Evolutionary conservation across 148 eudicot species (phyloP).

Genomic region (Agrostemma githago): DNA sequence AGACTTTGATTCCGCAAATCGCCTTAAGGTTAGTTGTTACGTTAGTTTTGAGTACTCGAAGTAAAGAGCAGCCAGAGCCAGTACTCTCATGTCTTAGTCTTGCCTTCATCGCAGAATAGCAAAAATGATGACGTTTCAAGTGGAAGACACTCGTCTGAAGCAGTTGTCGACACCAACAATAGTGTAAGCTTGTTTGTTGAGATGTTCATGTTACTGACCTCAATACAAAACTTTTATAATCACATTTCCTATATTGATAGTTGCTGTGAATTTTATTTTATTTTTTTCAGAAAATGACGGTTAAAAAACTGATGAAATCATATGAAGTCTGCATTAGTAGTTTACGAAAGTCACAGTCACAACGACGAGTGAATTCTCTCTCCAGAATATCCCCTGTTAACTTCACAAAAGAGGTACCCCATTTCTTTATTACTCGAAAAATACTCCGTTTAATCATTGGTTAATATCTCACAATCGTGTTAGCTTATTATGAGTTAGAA

Average conservation of each 20-base stretch:
- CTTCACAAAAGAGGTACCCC: conserved; percentile 94
- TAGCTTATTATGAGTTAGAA: too few relatives aligned
- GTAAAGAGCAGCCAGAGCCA: background rate
- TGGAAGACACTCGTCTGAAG: conserved; percentile 28
- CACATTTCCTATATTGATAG: background rate
- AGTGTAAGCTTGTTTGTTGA: conserved; percentile 38
- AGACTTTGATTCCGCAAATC: conserved; percentile 32
- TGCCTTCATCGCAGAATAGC: conserved; percentile 40
- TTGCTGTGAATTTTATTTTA: background rate
- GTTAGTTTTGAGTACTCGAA: background rate
- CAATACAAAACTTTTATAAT: background rate
- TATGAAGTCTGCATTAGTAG: conserved; percentile 60
- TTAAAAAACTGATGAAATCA: conserved; percentile 52
- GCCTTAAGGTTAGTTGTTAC: conserved; percentile 40
- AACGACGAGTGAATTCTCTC: conserved; percentile 53
- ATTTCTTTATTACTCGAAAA: too few relatives aligned
- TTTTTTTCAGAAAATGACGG: conserved; percentile 48
- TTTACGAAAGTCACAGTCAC: conserved; percentile 57
- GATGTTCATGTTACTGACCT: conserved; percentile 2
- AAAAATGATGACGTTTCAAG: conserved; percentile 27
- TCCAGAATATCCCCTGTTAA: conserved; percentile 71
- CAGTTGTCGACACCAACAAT: conserved; percentile 29
- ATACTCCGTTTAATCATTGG: too few relatives aligned
- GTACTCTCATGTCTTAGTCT: conserved; percentile 17
- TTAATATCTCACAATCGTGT: too few relatives aligned